These are phyloP conservation scores for Termitomyces sp. DNA, from an alignment of 768 basidiomycete genomes.

Conservation along the genomic window DNA sequence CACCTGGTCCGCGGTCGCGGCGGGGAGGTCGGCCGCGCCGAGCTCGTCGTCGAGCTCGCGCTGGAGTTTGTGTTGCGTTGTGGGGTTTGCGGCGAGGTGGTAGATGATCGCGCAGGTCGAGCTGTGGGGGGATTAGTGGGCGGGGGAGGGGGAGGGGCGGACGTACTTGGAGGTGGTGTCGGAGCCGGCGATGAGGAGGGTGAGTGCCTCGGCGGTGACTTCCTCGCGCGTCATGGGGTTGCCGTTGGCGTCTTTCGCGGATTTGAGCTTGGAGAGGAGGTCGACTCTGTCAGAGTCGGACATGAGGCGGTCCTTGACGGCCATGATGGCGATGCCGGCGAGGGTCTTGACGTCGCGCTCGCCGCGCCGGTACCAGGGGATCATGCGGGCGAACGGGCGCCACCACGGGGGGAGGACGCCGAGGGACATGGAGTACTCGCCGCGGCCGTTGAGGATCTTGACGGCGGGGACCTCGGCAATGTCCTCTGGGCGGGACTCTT, in stretches of 20 bases:
- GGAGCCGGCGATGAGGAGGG: constrained; percentile 82
- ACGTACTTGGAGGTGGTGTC: constrained; percentile 91
- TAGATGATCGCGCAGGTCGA: constrained; percentile 89
- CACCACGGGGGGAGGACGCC: constrained; percentile 71
- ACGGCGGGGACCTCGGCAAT: constrained; percentile 66
- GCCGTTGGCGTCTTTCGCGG: constrained; percentile 73
- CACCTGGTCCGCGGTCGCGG: constrained; percentile 59
- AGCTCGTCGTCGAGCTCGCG: constrained; percentile 66
- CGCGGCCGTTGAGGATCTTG: constrained; percentile 81
- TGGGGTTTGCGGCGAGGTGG: constrained; percentile 67
- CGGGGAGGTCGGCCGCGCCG: constrained; percentile 50
- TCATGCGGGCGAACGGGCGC: constrained; percentile 55
- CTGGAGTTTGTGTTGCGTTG: constrained; percentile 65
- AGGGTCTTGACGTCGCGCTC: constrained; percentile 61
- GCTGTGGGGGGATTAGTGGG: constrained; percentile 29
- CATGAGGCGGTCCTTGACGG: constrained; percentile 70
- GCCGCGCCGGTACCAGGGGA: constrained; percentile 78
- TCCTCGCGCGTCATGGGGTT: constrained; percentile 78
- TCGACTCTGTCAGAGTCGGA: constrained; percentile 72
- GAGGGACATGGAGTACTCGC: constrained; percentile 82
- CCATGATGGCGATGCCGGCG: constrained; percentile 75
- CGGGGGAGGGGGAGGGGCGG: too few species aligned
- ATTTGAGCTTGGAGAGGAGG: constrained; percentile 74
- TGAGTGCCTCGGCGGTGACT: constrained; percentile 83
- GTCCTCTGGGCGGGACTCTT: constrained; percentile 34